phyloP scores from a whole-genome alignment of 2,329 filamentous ascomycete species.

The Grosmannia serpens region DNA sequence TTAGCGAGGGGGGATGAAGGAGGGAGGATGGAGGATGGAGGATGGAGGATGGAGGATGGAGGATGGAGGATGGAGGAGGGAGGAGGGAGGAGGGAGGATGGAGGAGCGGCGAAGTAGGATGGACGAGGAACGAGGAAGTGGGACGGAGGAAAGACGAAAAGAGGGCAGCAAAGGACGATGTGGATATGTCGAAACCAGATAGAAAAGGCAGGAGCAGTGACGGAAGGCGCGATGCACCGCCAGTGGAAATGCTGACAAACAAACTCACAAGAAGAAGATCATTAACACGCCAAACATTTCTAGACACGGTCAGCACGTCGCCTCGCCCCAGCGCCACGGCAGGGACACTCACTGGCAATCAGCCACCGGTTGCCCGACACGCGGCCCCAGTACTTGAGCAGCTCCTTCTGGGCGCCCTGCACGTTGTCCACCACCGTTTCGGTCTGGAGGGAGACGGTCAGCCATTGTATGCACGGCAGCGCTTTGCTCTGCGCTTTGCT shows the following conservation, averaged over 20 bases:
- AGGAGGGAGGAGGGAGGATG: too few species aligned
- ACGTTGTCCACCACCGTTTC: conserved; percentile 98
- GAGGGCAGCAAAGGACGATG: background rate
- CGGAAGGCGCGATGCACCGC: too few species aligned
- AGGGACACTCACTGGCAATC: conserved; percentile 48
- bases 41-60: too few species aligned
- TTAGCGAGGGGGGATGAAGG: conserved; percentile 1
- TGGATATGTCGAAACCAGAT: background rate
- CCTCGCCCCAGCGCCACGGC: background rate
- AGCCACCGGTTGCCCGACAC: conserved; percentile 95
- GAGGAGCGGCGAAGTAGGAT: too few species aligned
- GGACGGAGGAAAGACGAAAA: too few species aligned
- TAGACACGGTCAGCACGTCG: background rate
- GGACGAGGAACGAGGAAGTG: too few species aligned
- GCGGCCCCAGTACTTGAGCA: conserved; percentile 93
- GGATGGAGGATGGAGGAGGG: background rate
- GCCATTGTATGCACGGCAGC: too few species aligned
- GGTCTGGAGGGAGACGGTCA: conserved; percentile 31
- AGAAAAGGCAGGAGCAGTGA: background rate
- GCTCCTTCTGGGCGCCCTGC: conserved; percentile 85
- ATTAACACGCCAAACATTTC: conserved; percentile 80
- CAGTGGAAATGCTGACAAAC: too few species aligned
- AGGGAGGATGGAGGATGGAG: background rate
- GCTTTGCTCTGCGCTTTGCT: too few species aligned
- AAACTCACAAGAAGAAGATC: conserved; percentile 68